Conservation (phyloP, 2,329 filamentous ascomycete species). For the Fusarium gaditjirri region DNA sequence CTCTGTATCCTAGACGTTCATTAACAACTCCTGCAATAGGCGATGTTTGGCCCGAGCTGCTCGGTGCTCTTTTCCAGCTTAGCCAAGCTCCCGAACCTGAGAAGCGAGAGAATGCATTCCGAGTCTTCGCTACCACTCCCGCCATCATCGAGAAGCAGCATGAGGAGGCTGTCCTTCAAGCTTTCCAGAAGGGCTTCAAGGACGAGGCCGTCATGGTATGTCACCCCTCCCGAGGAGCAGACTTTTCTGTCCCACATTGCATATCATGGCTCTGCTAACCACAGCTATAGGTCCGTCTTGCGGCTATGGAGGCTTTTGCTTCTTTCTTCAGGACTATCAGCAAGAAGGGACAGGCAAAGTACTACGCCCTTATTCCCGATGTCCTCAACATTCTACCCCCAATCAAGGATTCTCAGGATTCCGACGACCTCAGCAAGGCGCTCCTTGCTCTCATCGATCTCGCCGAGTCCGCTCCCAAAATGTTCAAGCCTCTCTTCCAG, state of each 20-base stretch:
- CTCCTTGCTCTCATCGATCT: constrained; percentile 93
- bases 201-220: constrained; percentile 83
- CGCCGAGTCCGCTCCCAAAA: constrained; percentile 92
- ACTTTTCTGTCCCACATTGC: constrained; percentile 9
- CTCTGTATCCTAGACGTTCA: neutral
- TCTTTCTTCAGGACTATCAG: constrained; percentile 92
- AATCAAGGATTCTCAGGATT: constrained; percentile 90
- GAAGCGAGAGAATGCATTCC: constrained; percentile 91
- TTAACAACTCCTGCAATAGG: constrained; percentile 60
- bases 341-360: constrained; percentile 90
- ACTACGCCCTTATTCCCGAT: constrained; percentile 86
- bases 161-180: constrained; percentile 86
- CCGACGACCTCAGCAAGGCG: constrained; percentile 89
- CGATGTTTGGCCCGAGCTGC: constrained; percentile 88
- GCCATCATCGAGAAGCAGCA: constrained; percentile 97
- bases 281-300: constrained; percentile 77
- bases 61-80: constrained; percentile 86
- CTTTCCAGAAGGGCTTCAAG: constrained; percentile 92
- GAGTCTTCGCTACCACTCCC: constrained; percentile 94
- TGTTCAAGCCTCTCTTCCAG: constrained; percentile 96
- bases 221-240: constrained; percentile 14
- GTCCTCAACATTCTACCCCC: constrained; percentile 95
- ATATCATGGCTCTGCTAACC: constrained; percentile 27
- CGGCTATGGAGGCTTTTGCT: constrained; percentile 96
- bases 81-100: constrained; percentile 86